Percentiles rank a stretch among this genome's conserved stretches.
phyloP scores from a whole-genome alignment of 176 grass and related monocot species.

The Paspalum vaginatum region DNA sequence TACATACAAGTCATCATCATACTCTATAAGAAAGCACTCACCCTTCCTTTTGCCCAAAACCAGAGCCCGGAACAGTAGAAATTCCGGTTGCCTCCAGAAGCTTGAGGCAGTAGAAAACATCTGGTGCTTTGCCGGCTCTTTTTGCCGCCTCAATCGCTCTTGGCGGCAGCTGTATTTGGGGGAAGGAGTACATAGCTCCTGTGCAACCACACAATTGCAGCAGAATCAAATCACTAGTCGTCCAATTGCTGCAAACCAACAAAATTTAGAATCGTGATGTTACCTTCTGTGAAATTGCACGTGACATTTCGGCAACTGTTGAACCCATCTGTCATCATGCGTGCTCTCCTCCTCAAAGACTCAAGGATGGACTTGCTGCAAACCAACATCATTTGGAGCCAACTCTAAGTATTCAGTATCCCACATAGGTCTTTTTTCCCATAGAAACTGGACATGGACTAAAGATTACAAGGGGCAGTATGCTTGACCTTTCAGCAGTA shows the following conservation, averaged over 20 bases:
- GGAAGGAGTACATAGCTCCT: conserved; percentile 99
- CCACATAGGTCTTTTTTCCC: background rate
- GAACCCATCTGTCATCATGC: conserved; percentile 95
- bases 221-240: background rate
- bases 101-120: conserved; percentile 97
- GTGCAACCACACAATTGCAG: conserved; percentile 35
- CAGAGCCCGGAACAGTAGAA: conserved; percentile 97
- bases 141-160: conserved; percentile 85
- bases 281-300: conserved; percentile 99
- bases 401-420: conserved; percentile 28
- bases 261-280: background rate
- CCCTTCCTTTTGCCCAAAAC: conserved; percentile 99
- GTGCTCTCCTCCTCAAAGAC: conserved; percentile 91
- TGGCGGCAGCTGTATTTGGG: conserved; percentile 85
- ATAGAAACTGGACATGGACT: conserved; percentile 22
- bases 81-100: conserved; percentile 97
- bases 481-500: conserved; percentile 74
- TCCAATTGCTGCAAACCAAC: background rate
- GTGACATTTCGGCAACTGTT: conserved; percentile 98
- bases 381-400: conserved; percentile 41
- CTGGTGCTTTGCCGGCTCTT: conserved; percentile 76
- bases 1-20: background rate
- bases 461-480: conserved; percentile 15
- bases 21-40: conserved; percentile 43
- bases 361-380: conserved; percentile 80